Evolutionary conservation across 2,329 filamentous ascomycete genomes (phyloP).

Genomic region (Microdochium nivale): DNA sequence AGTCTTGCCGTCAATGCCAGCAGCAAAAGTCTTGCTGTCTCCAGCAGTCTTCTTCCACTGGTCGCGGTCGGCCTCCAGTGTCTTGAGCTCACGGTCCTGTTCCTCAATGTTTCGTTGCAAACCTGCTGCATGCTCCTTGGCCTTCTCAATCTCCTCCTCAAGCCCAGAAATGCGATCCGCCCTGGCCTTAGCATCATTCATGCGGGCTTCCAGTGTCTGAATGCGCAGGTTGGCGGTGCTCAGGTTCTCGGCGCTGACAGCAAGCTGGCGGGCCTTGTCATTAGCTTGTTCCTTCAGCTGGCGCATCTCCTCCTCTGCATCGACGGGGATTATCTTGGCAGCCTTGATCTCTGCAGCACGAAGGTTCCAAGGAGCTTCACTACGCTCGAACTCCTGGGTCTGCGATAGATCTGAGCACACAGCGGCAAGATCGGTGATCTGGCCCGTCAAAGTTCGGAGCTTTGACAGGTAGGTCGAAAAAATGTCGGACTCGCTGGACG

Average conservation of each 20-base stretch:
- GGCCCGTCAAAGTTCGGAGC: conserved; percentile 53
- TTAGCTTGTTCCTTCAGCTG: conserved; percentile 72
- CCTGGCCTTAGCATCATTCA: conserved; percentile 76
- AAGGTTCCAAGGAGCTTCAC: conserved; percentile 71
- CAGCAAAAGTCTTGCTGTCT: conserved; percentile 43
- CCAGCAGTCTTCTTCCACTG: conserved; percentile 65
- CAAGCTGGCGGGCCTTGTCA: conserved; percentile 64
- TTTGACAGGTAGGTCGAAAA: conserved; percentile 61
- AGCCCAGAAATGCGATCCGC: conserved; percentile 59
- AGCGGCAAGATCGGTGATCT: conserved; percentile 62
- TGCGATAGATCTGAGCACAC: conserved; percentile 63
- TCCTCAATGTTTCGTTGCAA: conserved; percentile 58
- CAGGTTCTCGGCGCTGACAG: conserved; percentile 69
- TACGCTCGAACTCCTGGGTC: conserved; percentile 71
- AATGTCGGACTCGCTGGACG: conserved; percentile 55
- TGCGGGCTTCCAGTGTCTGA: conserved; percentile 80
- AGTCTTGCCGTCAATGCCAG: conserved; percentile 17
- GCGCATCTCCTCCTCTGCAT: conserved; percentile 77
- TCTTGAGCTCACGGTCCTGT: conserved; percentile 58
- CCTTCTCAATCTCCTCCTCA: conserved; percentile 48
- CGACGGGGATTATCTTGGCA: conserved; percentile 71
- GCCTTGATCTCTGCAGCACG: conserved; percentile 73
- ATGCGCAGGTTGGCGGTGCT: conserved; percentile 88
- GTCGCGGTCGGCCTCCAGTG: conserved; percentile 56
- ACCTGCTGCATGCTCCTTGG: conserved; percentile 38